phyloP scores from a whole-genome alignment of 139 green algal genomes.

The Chlorella sp. region DNA sequence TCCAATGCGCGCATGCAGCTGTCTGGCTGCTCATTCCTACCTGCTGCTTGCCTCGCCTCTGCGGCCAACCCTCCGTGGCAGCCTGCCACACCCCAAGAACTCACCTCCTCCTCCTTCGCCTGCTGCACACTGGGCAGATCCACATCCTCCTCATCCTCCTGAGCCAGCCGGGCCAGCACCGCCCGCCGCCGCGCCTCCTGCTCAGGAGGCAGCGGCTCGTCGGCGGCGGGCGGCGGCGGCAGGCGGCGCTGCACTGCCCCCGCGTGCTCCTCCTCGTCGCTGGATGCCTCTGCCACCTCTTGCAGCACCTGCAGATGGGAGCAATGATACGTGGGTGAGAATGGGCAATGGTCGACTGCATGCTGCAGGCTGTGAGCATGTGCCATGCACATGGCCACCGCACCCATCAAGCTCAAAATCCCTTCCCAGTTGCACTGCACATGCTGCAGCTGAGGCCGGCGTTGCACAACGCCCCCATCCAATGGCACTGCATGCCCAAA shows the following conservation, averaged over 20 bases:
- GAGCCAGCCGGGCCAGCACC: slow-evolving; percentile 32
- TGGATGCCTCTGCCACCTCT: slow-evolving; percentile 19
- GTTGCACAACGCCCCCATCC: too few relatives aligned
- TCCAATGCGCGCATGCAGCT: too few relatives aligned
- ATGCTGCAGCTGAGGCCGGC: not conserved
- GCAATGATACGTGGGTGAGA: too few relatives aligned
- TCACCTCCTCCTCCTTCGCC: not conserved
- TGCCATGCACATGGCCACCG: too few relatives aligned
- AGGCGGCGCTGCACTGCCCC: not conserved
- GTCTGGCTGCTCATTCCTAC: too few relatives aligned
- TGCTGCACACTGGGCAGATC: not conserved
- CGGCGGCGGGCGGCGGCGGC: slow-evolving; percentile 61
- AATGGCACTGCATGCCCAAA: not conserved
- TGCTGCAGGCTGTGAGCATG: too few relatives aligned
- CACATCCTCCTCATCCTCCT: slow-evolving; percentile 6
- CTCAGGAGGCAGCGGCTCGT: slow-evolving; percentile 36
- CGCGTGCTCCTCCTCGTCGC: not conserved
- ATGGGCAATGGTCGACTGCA: too few relatives aligned
- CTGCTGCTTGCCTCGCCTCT: too few relatives aligned
- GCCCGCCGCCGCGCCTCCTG: slow-evolving; percentile 3
- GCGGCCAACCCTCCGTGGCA: not conserved
- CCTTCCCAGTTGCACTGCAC: too few relatives aligned
- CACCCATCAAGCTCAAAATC: too few relatives aligned
- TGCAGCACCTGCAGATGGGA: slow-evolving; percentile 44
- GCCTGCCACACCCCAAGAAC: too few relatives aligned